phyloP scores from a whole-genome alignment of 495 filamentous ascomycete genomes.

The Oidiodendron maius region DNA sequence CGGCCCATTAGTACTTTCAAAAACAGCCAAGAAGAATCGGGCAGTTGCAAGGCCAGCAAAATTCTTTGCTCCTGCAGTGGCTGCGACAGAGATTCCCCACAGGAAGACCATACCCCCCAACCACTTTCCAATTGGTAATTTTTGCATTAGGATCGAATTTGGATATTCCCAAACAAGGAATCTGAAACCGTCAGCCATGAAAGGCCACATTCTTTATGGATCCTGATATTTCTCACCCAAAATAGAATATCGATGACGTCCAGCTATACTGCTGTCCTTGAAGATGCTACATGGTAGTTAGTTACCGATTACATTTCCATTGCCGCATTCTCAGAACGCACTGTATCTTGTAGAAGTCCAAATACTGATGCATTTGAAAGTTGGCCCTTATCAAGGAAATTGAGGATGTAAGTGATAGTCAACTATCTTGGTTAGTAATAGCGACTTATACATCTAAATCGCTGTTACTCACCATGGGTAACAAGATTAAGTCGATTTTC shows the following conservation, averaged over 20 bases:
- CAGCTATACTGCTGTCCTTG: constrained; percentile 12
- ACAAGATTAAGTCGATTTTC: background rate
- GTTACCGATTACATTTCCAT: background rate
- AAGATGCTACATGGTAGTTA: background rate
- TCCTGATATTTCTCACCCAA: too few relatives aligned
- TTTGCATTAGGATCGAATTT: constrained; percentile 37
- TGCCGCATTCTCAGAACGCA: background rate
- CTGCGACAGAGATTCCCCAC: constrained; percentile 1
- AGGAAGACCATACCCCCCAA: constrained; percentile 14
- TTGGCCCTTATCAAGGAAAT: background rate
- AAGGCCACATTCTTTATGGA: too few relatives aligned
- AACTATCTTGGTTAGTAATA: background rate
- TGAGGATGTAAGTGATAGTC: background rate
- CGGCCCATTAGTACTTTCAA: constrained; percentile 34
- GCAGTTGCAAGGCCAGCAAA: constrained; percentile 13
- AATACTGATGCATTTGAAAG: background rate
- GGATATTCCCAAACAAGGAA: constrained; percentile 40
- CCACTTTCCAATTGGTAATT: constrained; percentile 38
- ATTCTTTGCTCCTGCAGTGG: constrained; percentile 1
- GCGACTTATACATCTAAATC: background rate
- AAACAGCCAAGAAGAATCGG: constrained; percentile 11
- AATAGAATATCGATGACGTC: constrained; percentile 13
- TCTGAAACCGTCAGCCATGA: too few relatives aligned
- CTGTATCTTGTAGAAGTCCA: background rate
- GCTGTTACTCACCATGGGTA: background rate